Evolutionary conservation across 495 filamentous ascomycete species (phyloP), one percentile per base, ranked within the genome.

Genomic region (Penicillium turbatum): DNA sequence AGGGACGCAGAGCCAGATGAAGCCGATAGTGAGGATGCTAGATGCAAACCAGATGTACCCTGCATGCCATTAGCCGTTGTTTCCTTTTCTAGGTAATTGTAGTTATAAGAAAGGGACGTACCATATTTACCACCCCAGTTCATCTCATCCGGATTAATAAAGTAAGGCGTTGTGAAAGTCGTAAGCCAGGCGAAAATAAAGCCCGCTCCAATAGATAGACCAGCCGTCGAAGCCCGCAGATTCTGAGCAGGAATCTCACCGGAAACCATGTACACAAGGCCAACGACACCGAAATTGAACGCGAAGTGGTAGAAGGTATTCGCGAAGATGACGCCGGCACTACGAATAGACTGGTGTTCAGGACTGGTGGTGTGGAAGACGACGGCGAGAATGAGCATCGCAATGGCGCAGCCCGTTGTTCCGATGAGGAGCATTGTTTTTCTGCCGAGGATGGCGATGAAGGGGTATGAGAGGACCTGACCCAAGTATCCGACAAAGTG

Each of bases 201-300:
- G 12, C 79, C 79, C 19, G 82, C 7, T 3, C 34, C 34, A 36
- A 16, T 36, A 69, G 8, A 69, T 74, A 2, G 69, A 73, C 66
- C 74, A 76, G 48, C 73, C 76, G 26, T 70, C 71, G 50, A 78
- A 78, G 79, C 77, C 16, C 79, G 78, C 13, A 74, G 34, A 5
- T 36, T 36, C 3, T 36, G 34, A 15, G 34, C 34, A 1, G 34
- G 34, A 15, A 36, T 36, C n/a, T 36, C 34, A 6, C 34, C 34
- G 5, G 34, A 36, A 5, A 36, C 34, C 34, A 36, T 36, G 34
- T 36, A 36, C 1, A 36, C 34, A 0, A 36, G n/a, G 6, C 34
- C 13, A 16, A 36, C 34, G 9, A 36, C 34, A 5, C 34, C 34
- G 34, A 36, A 36, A 5, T 36, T 36, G 34, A 36, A 36, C 2